These are phyloP conservation scores for Lophium mytilinum DNA, from an alignment of 495 filamentous ascomycete genomes.

Conservation along the genomic window DNA sequence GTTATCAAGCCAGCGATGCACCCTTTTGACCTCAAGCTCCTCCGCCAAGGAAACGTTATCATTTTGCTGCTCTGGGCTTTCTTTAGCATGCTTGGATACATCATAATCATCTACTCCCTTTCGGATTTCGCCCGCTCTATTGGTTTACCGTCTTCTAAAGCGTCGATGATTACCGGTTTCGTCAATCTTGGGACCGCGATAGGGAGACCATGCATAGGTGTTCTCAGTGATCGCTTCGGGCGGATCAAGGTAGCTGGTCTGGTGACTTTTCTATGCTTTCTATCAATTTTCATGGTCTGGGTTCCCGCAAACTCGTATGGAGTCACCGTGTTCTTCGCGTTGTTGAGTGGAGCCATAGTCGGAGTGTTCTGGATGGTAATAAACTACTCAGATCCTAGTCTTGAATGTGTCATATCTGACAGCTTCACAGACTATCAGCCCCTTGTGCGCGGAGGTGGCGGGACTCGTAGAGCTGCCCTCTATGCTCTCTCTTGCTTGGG, in stretches of 20 bases:
- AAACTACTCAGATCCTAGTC: not conserved
- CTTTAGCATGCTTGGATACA: constrained; percentile 22
- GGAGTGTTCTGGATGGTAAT: constrained; percentile 28
- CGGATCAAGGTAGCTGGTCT: constrained; percentile 11
- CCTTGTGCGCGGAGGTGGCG: constrained; percentile 19
- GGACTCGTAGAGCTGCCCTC: constrained; percentile 16
- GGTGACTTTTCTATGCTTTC: constrained; percentile 3
- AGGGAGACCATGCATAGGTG: constrained; percentile 15
- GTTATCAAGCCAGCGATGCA: constrained; percentile 10
- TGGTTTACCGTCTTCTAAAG: constrained; percentile 5
- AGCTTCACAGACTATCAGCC: constrained; percentile 15
- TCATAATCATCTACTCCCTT: constrained; percentile 15
- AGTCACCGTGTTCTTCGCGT: constrained; percentile 10
- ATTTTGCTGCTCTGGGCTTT: constrained; percentile 20
- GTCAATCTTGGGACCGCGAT: constrained; percentile 20
- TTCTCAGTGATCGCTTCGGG: constrained; percentile 12
- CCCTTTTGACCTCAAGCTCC: constrained; percentile 7
- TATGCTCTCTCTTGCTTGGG: constrained; percentile 15
- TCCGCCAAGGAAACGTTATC: constrained; percentile 6
- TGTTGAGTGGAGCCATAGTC: constrained; percentile 13
- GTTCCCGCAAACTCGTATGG: constrained; percentile 10
- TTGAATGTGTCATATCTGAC: not conserved
- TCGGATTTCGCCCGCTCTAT: constrained; percentile 17
- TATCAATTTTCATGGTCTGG: constrained; percentile 12
- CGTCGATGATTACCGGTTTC: constrained; percentile 3